phyloP scores from a whole-genome alignment of 2,329 filamentous ascomycete species.

The Myriosclerotinia duriaeana region DNA sequence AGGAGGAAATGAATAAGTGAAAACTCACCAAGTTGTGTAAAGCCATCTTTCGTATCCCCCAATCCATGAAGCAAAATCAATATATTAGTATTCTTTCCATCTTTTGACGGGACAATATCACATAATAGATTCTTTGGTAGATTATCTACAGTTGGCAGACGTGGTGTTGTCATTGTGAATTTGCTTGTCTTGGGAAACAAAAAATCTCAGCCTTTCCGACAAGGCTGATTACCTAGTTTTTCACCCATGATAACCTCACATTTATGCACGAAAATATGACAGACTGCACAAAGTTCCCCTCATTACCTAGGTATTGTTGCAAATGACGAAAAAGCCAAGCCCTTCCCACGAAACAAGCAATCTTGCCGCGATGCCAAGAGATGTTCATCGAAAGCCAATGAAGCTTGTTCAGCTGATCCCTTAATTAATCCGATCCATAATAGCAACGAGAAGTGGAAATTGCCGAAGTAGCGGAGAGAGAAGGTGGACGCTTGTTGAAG shows the following conservation, averaged over 20 bases:
- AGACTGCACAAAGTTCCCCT: not conserved
- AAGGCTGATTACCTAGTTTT: not conserved
- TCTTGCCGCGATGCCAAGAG: slow-evolving; percentile 3
- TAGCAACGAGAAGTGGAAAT: not conserved
- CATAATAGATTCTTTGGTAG: slow-evolving; percentile 48
- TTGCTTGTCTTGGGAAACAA: not conserved
- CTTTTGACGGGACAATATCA: slow-evolving; percentile 39
- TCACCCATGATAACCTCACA: not conserved
- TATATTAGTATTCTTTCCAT: slow-evolving; percentile 53
- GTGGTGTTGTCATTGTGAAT: slow-evolving; percentile 18
- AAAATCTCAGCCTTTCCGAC: not conserved
- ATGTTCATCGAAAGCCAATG: slow-evolving; percentile 2
- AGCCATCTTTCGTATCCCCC: slow-evolving; percentile 60
- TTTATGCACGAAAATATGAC: not conserved
- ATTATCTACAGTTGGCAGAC: slow-evolving; percentile 45
- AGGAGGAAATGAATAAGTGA: too few relatives aligned
- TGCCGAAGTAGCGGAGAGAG: not conserved
- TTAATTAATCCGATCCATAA: not conserved
- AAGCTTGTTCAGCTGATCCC: slow-evolving; percentile 19
- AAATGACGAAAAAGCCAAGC: not conserved
- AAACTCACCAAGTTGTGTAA: slow-evolving; percentile 52
- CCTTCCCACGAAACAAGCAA: slow-evolving; percentile 2
- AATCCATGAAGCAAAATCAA: slow-evolving; percentile 68
- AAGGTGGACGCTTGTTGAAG: slow-evolving; percentile 7
- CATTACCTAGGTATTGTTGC: too few relatives aligned